phyloP scores from a whole-genome alignment of 345 rosid genomes.

The Erucastrum elatum region DNA sequence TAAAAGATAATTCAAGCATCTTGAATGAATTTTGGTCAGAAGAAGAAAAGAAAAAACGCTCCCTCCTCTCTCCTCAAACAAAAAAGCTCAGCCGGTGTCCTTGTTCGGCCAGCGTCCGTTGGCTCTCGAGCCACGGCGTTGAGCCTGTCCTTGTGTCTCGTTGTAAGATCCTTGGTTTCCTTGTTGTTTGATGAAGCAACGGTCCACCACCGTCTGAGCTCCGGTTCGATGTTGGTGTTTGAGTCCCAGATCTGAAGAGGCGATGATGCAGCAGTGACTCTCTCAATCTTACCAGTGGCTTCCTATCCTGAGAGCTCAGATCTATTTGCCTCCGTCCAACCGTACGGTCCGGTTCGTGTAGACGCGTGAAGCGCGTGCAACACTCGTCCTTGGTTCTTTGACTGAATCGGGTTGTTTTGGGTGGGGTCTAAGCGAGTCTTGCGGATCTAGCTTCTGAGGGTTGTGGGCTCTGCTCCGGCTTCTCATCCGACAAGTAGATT shows the following conservation, averaged over 20 bases:
- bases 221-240: background rate
- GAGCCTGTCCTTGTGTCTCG: background rate
- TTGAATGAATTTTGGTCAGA: no score
- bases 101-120: background rate
- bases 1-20: no score
- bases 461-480: background rate
- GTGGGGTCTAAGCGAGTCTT: background rate
- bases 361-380: background rate
- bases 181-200: background rate
- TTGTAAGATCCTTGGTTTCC: background rate
- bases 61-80: background rate
- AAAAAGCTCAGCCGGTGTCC: background rate
- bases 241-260: background rate
- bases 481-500: background rate
- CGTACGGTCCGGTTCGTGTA: background rate
- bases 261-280: background rate
- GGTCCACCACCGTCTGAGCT: background rate
- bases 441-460: background rate
- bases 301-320: background rate
- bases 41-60: no score
- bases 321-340: background rate
- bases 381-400: background rate
- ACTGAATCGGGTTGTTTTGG: background rate
- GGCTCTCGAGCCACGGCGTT: background rate
- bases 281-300: background rate